These are phyloP conservation scores for Euphorbia neoarborescens DNA, from an alignment of 441 rosid genomes.

Conservation along the genomic window DNA sequence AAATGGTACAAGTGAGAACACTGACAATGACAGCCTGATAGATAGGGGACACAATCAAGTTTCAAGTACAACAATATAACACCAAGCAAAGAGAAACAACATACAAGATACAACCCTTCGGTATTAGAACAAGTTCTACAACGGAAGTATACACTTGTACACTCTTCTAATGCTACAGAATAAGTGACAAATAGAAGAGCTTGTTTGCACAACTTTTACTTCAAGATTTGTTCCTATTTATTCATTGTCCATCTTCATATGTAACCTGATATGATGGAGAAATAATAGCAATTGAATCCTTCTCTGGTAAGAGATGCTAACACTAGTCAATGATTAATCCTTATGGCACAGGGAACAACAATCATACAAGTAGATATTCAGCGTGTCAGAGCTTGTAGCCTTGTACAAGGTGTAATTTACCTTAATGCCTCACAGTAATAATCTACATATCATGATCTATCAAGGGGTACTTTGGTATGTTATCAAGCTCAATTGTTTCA, in stretches of 20 bases:
- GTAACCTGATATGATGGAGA: conserved; percentile 4
- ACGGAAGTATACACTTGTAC: background rate
- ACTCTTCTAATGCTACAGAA: background rate
- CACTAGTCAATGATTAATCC: conserved; percentile 14
- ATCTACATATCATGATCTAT: conserved; percentile 32
- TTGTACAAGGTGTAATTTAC: background rate
- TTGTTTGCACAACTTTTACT: background rate
- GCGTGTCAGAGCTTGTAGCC: conserved; percentile 14
- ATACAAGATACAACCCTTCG: background rate
- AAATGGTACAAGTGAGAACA: background rate
- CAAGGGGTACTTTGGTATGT: conserved; percentile 32
- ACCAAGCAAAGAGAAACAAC: background rate
- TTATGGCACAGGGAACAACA: conserved; percentile 17
- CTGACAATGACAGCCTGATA: too few species aligned
- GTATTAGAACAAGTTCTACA: conserved; percentile 5
- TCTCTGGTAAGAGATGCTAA: conserved; percentile 13
- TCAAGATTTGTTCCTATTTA: background rate
- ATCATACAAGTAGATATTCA: conserved; percentile 8
- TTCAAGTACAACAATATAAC: background rate
- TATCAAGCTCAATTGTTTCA: conserved; percentile 24
- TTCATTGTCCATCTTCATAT: conserved; percentile 4
- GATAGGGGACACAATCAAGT: background rate
- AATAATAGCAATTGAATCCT: conserved; percentile 13
- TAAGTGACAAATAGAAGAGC: background rate
- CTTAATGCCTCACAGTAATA: background rate